Percentiles rank a stretch among this genome's conserved stretches.
phyloP scores from a whole-genome alignment of 2,329 filamentous ascomycete genomes.

The Paraconiothyrium brasiliense region DNA sequence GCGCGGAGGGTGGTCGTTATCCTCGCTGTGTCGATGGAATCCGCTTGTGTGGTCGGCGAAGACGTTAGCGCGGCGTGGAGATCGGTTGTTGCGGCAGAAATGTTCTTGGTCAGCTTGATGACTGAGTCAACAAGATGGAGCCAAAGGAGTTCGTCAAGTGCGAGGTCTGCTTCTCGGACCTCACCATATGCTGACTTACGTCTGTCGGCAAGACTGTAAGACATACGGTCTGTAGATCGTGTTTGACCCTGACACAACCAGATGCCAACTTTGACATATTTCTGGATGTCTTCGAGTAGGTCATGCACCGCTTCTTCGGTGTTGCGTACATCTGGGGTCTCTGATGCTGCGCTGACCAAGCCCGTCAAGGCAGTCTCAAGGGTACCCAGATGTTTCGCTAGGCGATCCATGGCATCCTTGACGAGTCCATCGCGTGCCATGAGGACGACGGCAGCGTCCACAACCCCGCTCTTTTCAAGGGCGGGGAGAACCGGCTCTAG shows the following conservation, averaged over 20 bases:
- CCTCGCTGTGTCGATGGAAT: conserved; percentile 64
- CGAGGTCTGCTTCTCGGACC: conserved; percentile 66
- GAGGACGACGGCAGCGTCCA: conserved; percentile 91
- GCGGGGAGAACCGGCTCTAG: conserved; percentile 83
- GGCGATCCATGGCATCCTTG: conserved; percentile 81
- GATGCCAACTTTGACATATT: conserved; percentile 90
- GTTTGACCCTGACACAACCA: conserved; percentile 94
- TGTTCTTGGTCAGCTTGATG: conserved; percentile 62
- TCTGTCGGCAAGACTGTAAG: conserved; percentile 50
- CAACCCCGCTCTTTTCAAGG: conserved; percentile 87
- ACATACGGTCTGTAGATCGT: conserved; percentile 60
- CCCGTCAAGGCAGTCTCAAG: conserved; percentile 81
- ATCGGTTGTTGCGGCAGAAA: conserved; percentile 58
- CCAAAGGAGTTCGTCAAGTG: conserved; percentile 71
- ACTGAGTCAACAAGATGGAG: conserved; percentile 71
- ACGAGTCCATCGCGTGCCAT: conserved; percentile 90
- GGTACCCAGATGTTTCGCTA: conserved; percentile 81
- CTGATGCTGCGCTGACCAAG: conserved; percentile 69
- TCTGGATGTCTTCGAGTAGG: conserved; percentile 80
- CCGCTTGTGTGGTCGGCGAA: conserved; percentile 26
- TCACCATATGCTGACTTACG: conserved; percentile 46
- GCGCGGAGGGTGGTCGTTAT: conserved; percentile 75
- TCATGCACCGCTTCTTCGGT: conserved; percentile 75
- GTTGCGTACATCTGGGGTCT: conserved; percentile 65
- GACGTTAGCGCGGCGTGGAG: conserved; percentile 42